phyloP scores from a whole-genome alignment of 257 asterid species.

The Gynochthodes officinalis region DNA sequence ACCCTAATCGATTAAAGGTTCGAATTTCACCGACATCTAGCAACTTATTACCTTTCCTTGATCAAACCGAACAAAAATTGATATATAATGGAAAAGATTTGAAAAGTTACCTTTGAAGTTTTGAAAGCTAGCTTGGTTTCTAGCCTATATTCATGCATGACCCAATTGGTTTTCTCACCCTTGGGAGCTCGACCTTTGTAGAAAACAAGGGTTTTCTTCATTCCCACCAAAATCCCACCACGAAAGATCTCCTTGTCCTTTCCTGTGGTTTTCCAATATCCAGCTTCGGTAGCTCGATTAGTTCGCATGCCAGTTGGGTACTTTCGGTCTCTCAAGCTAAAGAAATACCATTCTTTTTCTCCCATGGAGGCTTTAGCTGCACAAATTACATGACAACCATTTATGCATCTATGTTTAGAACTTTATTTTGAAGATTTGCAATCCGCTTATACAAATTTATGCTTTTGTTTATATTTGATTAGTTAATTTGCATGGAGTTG shows the following conservation, averaged over 20 bases:
- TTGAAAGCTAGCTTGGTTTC: conserved; percentile 49
- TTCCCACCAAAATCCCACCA: conserved; percentile 56
- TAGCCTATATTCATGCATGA: conserved; percentile 80
- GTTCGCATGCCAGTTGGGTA: conserved; percentile 79
- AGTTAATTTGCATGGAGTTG: conserved; percentile 7
- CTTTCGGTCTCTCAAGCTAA: conserved; percentile 70
- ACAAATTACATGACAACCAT: neutral
- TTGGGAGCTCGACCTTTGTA: conserved; percentile 87
- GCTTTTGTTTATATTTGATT: neutral
- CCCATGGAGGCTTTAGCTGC: conserved; percentile 86
- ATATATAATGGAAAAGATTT: neutral
- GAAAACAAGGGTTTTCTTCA: conserved; percentile 87
- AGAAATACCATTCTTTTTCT: conserved; percentile 84
- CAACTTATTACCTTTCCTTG: no score
- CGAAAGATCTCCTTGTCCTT: conserved; percentile 75
- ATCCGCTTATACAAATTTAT: no score
- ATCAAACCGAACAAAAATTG: no score
- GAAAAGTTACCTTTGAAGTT: conserved; percentile 45
- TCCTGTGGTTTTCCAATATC: conserved; percentile 89
- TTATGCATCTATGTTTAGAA: no score
- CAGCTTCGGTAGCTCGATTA: conserved; percentile 77
- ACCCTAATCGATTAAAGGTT: no score
- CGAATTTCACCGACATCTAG: no score
- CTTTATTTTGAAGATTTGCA: no score
- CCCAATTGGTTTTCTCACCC: conserved; percentile 89